These are phyloP conservation scores for Leishmania amazonensis DNA, from an alignment of 208 protist species.

Conservation along the genomic window DNA sequence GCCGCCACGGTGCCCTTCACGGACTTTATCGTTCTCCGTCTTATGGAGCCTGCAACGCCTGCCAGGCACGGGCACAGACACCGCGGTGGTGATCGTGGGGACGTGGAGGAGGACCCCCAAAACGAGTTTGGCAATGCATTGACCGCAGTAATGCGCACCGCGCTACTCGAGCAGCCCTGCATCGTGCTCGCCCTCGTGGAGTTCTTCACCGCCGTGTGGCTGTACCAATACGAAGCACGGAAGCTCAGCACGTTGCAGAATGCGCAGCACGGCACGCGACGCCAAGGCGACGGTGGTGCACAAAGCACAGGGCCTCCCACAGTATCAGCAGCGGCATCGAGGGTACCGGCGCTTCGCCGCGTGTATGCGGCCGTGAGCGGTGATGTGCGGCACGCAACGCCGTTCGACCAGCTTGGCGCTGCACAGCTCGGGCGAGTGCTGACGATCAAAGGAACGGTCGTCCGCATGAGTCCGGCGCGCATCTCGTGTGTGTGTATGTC, in stretches of 20 bases:
- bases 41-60: constrained; percentile 2
- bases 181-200: constrained; percentile 73
- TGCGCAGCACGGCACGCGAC: neutral
- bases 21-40: constrained; percentile 18
- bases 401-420: constrained; percentile 77
- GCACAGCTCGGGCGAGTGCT: constrained; percentile 73
- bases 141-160: constrained; percentile 47
- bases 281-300: neutral
- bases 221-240: constrained; percentile 26
- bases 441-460: constrained; percentile 72
- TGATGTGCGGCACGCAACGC: constrained; percentile 30
- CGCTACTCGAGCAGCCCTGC: constrained; percentile 54
- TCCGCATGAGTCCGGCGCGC: constrained; percentile 77
- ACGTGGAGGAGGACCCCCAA: constrained; percentile 18
- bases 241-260: neutral
- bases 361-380: constrained; percentile 35
- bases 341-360: constrained; percentile 17
- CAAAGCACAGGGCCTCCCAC: neutral
- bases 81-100: neutral
- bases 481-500: constrained; percentile 65
- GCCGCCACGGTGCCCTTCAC: constrained; percentile 20
- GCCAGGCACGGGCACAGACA: constrained; percentile 2
- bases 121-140: constrained; percentile 30
- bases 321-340: constrained; percentile 3
- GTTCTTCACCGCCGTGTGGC: constrained; percentile 72